Percentiles rank a stretch among this genome's conserved stretches.
phyloP scores from a whole-genome alignment of 176 grass and related monocot genomes.

The Stipa capillata region DNA sequence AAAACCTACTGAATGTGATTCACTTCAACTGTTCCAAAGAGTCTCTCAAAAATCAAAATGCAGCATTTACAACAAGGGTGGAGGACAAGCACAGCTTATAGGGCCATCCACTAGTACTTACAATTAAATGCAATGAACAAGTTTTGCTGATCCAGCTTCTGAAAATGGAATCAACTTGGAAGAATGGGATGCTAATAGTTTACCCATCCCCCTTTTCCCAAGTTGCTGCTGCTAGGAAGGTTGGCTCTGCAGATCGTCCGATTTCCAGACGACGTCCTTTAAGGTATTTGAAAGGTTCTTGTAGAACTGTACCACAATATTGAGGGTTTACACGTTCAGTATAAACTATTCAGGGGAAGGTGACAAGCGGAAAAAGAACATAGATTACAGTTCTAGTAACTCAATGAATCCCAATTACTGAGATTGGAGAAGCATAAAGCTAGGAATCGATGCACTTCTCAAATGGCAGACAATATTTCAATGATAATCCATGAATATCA shows the following conservation, averaged over 20 bases:
- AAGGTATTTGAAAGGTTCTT: slow-evolving; percentile 74
- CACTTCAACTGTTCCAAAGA: neutral
- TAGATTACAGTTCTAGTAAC: neutral
- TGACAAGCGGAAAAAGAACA: neutral
- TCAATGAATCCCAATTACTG: neutral
- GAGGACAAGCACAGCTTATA: neutral
- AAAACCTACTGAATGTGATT: slow-evolving; percentile 16
- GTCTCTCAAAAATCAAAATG: slow-evolving; percentile 11
- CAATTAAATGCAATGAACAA: neutral
- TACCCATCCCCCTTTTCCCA: slow-evolving; percentile 9
- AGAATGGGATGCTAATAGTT: slow-evolving; percentile 27
- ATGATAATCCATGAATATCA: neutral
- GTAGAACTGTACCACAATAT: slow-evolving; percentile 54
- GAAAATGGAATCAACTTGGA: neutral
- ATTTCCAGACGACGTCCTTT: slow-evolving; percentile 92
- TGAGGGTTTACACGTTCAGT: neutral
- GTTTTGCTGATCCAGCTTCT: neutral
- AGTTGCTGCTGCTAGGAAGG: slow-evolving; percentile 2
- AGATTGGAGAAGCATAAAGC: neutral
- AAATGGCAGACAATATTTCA: neutral
- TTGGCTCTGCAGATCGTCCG: slow-evolving; percentile 37
- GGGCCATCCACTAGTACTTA: neutral
- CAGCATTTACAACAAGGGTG: slow-evolving; percentile 14
- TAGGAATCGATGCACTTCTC: neutral
- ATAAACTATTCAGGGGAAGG: neutral